Evolutionary conservation across 2,329 filamentous ascomycete species (phyloP), one percentile per base, ranked within the genome.

Genomic region (Sporothrix brunneoviolacea): DNA sequence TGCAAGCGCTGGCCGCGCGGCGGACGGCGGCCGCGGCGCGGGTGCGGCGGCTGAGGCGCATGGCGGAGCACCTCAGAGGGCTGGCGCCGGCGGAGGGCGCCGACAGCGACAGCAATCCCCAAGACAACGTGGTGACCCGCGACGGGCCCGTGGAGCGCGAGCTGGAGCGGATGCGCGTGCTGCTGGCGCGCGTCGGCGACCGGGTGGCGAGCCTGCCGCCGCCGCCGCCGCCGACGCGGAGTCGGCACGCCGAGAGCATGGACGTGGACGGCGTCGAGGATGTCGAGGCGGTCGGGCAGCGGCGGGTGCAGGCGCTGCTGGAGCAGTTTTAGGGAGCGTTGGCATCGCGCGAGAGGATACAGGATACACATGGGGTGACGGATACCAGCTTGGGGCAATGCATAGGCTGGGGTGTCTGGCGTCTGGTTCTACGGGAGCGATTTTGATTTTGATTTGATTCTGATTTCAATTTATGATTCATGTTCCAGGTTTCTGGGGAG

Each of bases 121-220:
- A 89, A 62, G 75, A 79, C 52, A 88, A 87, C 61, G 64, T 89
- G 4, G 73, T 85, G 2, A 83, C 80, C 45, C 76, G 77, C 28
- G 77, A 84, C 60, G 80, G 82, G 2, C 75, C 81, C 42, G 64
- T 89, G 9, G 83, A 84, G 61, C 70, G 69, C 48, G 84, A 88
- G 65, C 68, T 89, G 49, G 77, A 82, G 62, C 76, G 75, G 55
- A 86, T 84, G 75, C 75, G 82, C 30, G 70, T 82, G 56, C 65
- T 89, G 54, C 70, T 84, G 49, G 74, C 75, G 1, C 71, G 82
- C 22, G 80, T 85, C 0, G 73, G 74, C 4, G 77, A 74, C 2
- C 71, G 77, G 18, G 68, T 84, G 1, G 68, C 65, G 12, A 61
- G 63, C 50, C 51, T 76, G 54, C 27, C 36, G 51, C 27, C 5